A percentile compares a stretch with the other conserved stretches of the same genome.
Conservation (phyloP, 2,329 filamentous ascomycete genomes). For the Spiromastix sp. region DNA sequence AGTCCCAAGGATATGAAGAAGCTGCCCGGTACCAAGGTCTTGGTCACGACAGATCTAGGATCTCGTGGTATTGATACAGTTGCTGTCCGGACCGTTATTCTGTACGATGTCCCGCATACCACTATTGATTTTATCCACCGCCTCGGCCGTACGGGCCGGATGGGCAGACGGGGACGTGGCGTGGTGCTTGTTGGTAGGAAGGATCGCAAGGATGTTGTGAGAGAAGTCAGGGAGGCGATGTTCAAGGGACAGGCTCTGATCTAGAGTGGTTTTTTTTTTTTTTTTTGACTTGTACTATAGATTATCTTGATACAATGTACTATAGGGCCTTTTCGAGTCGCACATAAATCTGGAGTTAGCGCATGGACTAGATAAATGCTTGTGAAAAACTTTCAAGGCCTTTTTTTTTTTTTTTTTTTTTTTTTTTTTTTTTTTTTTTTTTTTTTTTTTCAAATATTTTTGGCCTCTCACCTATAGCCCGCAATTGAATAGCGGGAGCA, state of each 20-base stretch:
- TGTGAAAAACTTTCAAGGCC: too few species aligned
- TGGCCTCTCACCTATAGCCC: too few species aligned
- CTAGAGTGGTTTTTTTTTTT: constrained; percentile 25
- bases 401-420: constrained; percentile 1
- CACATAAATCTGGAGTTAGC: not conserved
- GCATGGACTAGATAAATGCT: too few species aligned
- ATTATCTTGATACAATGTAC: not conserved
- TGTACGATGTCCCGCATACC: constrained; percentile 96
- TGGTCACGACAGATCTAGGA: constrained; percentile 88
- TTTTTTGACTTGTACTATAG: not conserved
- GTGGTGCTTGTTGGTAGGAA: constrained; percentile 84
- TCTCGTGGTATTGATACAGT: constrained; percentile 91
- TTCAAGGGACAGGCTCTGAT: constrained; percentile 70
- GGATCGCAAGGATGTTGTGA: constrained; percentile 81
- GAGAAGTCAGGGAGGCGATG: constrained; percentile 85
- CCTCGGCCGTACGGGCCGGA: constrained; percentile 79
- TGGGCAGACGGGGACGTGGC: constrained; percentile 81
- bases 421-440: not conserved
- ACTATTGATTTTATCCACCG: constrained; percentile 98
- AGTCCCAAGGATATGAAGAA: constrained; percentile 41
- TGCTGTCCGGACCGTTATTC: constrained; percentile 77
- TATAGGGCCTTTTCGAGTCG: too few species aligned
- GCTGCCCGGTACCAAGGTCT: constrained; percentile 83
- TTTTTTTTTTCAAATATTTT: not conserved
- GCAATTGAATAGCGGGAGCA: too few species aligned